Conservation (phyloP, 2,329 filamentous ascomycete genomes). For the Nothophoma quercina region DNA sequence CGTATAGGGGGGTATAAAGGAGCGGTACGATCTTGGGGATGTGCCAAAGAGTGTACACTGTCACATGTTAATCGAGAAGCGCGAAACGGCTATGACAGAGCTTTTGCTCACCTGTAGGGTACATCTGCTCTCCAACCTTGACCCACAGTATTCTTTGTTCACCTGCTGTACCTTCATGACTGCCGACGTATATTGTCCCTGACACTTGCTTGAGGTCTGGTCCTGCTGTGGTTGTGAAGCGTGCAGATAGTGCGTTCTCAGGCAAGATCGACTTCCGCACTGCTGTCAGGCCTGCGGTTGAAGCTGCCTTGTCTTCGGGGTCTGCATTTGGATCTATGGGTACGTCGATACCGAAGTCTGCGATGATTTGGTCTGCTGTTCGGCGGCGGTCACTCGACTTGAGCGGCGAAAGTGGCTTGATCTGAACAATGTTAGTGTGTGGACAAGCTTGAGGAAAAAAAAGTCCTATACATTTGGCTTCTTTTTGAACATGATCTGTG, state of each 20-base stretch:
- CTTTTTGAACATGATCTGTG: conserved; percentile 66
- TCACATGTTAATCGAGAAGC: conserved; percentile 7
- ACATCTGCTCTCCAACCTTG: conserved; percentile 65
- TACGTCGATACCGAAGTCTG: conserved; percentile 63
- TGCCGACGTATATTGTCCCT: conserved; percentile 70
- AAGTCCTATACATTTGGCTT: conserved; percentile 61
- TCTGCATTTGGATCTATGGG: conserved; percentile 49
- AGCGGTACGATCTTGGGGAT: conserved; percentile 68
- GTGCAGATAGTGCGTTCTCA: conserved; percentile 67
- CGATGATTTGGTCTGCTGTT: conserved; percentile 72
- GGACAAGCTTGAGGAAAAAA: neutral
- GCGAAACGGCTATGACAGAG: neutral
- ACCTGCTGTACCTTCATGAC: conserved; percentile 58
- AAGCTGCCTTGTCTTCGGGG: conserved; percentile 53
- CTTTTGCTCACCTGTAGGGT: conserved; percentile 52
- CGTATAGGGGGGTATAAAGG: conserved; percentile 68
- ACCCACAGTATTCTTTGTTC: conserved; percentile 71
- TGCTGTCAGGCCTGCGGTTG: conserved; percentile 56
- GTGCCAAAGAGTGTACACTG: conserved; percentile 72
- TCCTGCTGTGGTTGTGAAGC: conserved; percentile 71
- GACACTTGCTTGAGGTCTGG: conserved; percentile 67
- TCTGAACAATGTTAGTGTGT: conserved; percentile 50
- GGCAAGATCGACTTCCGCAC: conserved; percentile 68
- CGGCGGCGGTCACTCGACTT: conserved; percentile 72
- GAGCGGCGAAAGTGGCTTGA: conserved; percentile 71